A percentile compares a stretch with the other conserved stretches of the same genome.
Conservation (phyloP, 495 filamentous ascomycete genomes). For the Penicillium desertorum region DNA sequence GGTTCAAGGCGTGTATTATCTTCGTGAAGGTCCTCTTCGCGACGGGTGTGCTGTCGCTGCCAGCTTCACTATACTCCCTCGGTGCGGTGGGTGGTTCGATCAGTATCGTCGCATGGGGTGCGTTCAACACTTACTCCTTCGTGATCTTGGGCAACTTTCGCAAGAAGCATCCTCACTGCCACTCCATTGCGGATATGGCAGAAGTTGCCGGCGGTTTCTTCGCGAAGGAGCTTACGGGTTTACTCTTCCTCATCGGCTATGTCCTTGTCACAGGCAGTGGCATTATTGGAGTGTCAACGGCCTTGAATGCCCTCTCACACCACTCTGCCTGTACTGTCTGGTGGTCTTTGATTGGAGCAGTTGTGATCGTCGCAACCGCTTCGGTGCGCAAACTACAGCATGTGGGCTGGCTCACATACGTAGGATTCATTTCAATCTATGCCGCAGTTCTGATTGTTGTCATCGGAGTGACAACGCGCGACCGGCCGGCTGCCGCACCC, state of each 20-base stretch:
- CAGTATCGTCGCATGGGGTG: conserved; percentile 56
- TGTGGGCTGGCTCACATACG: conserved; percentile 45
- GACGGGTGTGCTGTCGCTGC: conserved; percentile 61
- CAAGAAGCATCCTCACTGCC: conserved; percentile 36
- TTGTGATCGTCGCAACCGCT: conserved; percentile 58
- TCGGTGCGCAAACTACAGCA: conserved; percentile 38
- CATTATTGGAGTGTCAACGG: conserved; percentile 50
- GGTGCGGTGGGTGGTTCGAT: conserved; percentile 59
- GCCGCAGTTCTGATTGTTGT: conserved; percentile 50
- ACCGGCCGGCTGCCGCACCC: conserved; percentile 40
- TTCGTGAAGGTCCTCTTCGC: conserved; percentile 56
- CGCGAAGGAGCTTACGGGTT: conserved; percentile 42
- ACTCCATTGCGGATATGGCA: conserved; percentile 66
- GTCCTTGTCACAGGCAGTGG: conserved; percentile 46
- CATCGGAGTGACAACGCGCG: conserved; percentile 42
- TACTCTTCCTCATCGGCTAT: conserved; percentile 47
- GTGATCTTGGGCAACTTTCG: conserved; percentile 37
- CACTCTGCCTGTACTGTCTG: conserved; percentile 51
- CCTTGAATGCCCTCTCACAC: conserved; percentile 49
- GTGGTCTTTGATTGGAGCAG: conserved; percentile 48
- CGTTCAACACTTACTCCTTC: conserved; percentile 54
- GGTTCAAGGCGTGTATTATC: conserved; percentile 52
- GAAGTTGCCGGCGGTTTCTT: conserved; percentile 59
- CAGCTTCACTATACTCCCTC: conserved; percentile 56
- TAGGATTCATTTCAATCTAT: conserved; percentile 45